A percentile compares a stretch with the other conserved stretches of the same genome.
phyloP scores from a whole-genome alignment of 106 monocot genomes.

The Dendrobium chrysotoxum region DNA sequence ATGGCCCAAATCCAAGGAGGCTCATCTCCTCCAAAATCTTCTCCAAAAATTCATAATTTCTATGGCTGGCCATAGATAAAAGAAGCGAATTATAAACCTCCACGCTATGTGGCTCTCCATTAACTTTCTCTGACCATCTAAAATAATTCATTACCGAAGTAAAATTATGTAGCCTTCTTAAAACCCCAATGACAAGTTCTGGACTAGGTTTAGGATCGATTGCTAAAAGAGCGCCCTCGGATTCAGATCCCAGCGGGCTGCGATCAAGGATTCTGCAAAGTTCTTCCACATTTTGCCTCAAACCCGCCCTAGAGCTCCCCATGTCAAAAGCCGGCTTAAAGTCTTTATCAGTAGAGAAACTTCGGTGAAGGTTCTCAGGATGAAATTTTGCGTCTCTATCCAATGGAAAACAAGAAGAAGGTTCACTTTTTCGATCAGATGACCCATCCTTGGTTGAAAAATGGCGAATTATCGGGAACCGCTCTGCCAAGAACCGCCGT shows the following conservation, averaged over 20 bases:
- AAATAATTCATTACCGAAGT: constrained; percentile 47
- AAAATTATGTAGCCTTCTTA: constrained; percentile 43
- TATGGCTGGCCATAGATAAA: constrained; percentile 36
- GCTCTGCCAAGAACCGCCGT: too few species aligned
- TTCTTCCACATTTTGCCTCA: constrained; percentile 26
- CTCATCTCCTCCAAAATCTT: constrained; percentile 83
- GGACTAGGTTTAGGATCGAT: constrained; percentile 21
- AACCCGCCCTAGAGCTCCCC: neutral
- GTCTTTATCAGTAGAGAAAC: constrained; percentile 26
- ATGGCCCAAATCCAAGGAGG: constrained; percentile 54
- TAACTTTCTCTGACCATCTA: constrained; percentile 49
- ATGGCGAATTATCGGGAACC: neutral
- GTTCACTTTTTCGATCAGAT: neutral
- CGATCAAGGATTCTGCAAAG: constrained; percentile 40
- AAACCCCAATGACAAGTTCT: constrained; percentile 37
- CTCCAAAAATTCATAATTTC: constrained; percentile 43
- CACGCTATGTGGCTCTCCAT: constrained; percentile 30
- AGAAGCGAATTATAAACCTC: constrained; percentile 71
- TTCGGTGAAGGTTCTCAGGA: neutral
- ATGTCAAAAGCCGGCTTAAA: neutral
- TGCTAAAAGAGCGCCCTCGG: constrained; percentile 36
- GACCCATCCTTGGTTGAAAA: neutral
- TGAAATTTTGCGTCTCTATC: neutral
- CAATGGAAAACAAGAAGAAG: neutral
- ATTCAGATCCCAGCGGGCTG: constrained; percentile 20